phyloP scores from a whole-genome alignment of 2,329 filamentous ascomycete species.

The Zymoseptoria tritici region DNA sequence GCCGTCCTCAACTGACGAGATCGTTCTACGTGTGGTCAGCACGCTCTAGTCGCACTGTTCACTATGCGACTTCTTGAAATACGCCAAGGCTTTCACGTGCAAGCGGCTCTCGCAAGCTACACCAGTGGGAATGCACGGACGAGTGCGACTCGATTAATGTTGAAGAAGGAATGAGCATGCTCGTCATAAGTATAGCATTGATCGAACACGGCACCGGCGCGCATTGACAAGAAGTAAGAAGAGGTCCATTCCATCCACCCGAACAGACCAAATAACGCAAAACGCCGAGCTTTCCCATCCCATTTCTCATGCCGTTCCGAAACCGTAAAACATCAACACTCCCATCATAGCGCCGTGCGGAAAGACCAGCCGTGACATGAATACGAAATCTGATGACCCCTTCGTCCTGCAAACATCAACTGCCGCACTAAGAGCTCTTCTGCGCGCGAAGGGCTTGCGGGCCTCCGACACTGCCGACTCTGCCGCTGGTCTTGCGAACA shows the following conservation, averaged over 20 bases:
- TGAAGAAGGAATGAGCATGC: not conserved
- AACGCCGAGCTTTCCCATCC: not conserved
- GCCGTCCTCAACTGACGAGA: no score
- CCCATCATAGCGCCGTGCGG: not conserved
- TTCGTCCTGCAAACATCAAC: not conserved
- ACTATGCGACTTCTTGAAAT: not conserved
- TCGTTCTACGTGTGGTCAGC: no score
- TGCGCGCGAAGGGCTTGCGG: conserved; percentile 14
- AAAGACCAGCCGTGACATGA: not conserved
- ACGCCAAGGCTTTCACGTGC: not conserved
- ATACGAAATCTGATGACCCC: not conserved
- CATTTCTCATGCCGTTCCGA: not conserved
- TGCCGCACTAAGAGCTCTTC: conserved; percentile 15
- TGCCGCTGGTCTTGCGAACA: conserved; percentile 45
- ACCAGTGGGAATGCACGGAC: not conserved
- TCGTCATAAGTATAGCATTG: not conserved
- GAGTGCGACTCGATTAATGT: not conserved
- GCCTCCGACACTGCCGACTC: conserved; percentile 40
- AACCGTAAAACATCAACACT: conserved; percentile 3
- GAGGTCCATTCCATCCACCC: not conserved
- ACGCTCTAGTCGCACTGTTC: not conserved
- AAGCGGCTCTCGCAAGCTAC: not conserved
- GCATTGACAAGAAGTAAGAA: not conserved
- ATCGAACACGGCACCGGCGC: not conserved
- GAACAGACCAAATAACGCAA: not conserved